Evolutionary conservation across 169 alveolate species (phyloP).

Genomic region (Babesia bovis): DNA sequence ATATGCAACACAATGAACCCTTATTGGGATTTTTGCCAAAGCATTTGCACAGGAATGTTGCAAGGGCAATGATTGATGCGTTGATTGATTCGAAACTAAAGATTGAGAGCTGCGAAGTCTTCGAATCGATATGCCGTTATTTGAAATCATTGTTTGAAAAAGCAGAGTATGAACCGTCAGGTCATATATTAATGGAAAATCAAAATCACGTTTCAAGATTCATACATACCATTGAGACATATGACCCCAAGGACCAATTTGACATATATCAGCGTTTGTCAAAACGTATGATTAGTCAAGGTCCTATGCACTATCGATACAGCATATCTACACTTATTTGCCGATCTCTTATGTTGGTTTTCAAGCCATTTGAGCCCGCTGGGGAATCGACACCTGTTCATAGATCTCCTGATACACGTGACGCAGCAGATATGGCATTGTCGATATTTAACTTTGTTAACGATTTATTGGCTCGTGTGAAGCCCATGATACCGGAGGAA

Average conservation of each 20-base stretch:
- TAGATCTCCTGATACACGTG: not conserved
- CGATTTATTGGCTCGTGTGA: conserved; percentile 1
- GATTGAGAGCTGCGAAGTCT: conserved; percentile 16
- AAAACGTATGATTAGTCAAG: conserved; percentile 1
- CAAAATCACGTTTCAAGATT: conserved; percentile 11
- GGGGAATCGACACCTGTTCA: conserved; percentile 18
- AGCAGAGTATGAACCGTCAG: not conserved
- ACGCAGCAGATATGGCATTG: not conserved
- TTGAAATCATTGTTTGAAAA: conserved; percentile 28
- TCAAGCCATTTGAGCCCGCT: conserved; percentile 20
- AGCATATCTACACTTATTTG: conserved; percentile 1
- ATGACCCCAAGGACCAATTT: conserved; percentile 15
- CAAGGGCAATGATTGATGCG: conserved; percentile 45
- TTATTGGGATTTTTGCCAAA: conserved; percentile 16
- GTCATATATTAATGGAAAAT: not conserved
- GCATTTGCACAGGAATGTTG: conserved; percentile 15
- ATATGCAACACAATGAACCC: conserved; percentile 23
- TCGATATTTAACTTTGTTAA: conserved; percentile 9
- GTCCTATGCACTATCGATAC: conserved; percentile 6
- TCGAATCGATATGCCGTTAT: conserved; percentile 16
- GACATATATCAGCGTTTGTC: conserved; percentile 6
- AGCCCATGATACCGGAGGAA: conserved; percentile 29
- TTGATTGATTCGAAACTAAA: conserved; percentile 22
- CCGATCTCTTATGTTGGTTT: conserved; percentile 15
- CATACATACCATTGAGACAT: conserved; percentile 19